Conservation (phyloP, 1,139 yeast genomes). For the Candida labiduridarum region DNA sequence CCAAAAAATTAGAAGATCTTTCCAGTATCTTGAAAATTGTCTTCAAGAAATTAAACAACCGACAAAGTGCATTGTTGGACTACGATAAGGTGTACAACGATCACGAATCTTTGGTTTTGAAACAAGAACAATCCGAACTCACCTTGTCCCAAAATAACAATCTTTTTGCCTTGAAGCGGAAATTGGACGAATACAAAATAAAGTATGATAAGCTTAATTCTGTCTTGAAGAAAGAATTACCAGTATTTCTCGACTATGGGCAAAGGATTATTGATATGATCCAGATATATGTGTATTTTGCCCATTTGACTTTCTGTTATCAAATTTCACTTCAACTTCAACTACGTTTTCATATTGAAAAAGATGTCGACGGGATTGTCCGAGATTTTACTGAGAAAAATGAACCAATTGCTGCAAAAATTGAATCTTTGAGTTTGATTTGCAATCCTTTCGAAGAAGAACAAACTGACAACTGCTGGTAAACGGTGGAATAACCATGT, state of each 20-base stretch:
- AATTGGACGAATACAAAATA: constrained; percentile 26
- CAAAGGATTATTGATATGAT: constrained; percentile 27
- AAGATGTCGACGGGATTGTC: constrained; percentile 9
- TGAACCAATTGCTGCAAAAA: constrained; percentile 15
- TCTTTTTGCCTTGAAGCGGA: constrained; percentile 34
- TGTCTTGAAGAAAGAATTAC: constrained; percentile 41
- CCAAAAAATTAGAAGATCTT: constrained; percentile 23
- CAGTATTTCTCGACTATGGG: constrained; percentile 35
- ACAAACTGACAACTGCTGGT: constrained; percentile 32
- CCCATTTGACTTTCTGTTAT: constrained; percentile 30
- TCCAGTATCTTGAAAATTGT: constrained; percentile 25
- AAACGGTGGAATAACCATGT: constrained; percentile 67
- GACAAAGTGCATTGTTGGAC: constrained; percentile 37
- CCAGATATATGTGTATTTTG: constrained; percentile 30
- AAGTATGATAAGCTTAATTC: constrained; percentile 35
- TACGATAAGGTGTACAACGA: constrained; percentile 33
- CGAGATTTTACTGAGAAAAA: constrained; percentile 16
- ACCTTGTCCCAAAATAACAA: constrained; percentile 32
- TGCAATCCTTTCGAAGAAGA: constrained; percentile 14
- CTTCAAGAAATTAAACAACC: constrained; percentile 27
- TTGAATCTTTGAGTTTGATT: constrained; percentile 24
- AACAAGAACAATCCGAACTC: constrained; percentile 25
- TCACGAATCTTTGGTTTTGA: constrained; percentile 27
- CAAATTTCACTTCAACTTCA: constrained; percentile 25
- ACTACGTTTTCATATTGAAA: constrained; percentile 12